Base-by-base conservation (phyloP, 306 rosid species). In the Cucumis hystrix region DNA sequence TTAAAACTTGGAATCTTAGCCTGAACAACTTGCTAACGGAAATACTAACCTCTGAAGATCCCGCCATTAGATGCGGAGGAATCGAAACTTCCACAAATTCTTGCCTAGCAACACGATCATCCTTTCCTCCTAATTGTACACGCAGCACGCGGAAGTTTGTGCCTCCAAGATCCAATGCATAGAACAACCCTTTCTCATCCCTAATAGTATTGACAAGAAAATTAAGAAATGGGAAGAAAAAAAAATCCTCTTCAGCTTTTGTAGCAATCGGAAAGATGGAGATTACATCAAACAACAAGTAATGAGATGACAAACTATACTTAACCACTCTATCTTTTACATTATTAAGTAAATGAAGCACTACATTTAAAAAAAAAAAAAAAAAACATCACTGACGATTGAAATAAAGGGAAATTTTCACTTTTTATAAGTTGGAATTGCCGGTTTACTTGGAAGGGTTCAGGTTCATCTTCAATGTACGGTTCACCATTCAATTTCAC, bases 111-210 rank as follows among this genome's bases (percentile, higher is more conserved):
- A 96, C 89, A 25, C 86, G 92, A 16, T 84, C 80, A 58, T 81
- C 96, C 82, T 83, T 89, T 81, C 99, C 98, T 71, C 94, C 98
- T 84, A 96, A 82, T n/a, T 85, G 92, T 54, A 92, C 90, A 12
- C 99, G 98, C 78, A 96, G 54, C 71, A 91, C 88, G 15, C 99
- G 98, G 55, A 96, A 96, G 83, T 96, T 96, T 56, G 99, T 96
- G 71, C 99, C 99, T 57, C 99, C 99, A 75, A 96, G 99, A 77
- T 96, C 99, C 77, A 96, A 80, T 54, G 99, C 99, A 86, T 96
- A 96, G 80, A 85, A 96, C 49, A 89, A 61, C 58, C 99, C 99
- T 64, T 87, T 83, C 88, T 96, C 99, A 66, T 96, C 88, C 88
- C 99, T 96, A 72, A 18, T 65, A 82, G 77, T n/a, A 4, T 74